These are phyloP conservation scores for Coemansia sp. DNA, from an alignment of 192 early-diverging fungal genomes.

Conservation along the genomic window DNA sequence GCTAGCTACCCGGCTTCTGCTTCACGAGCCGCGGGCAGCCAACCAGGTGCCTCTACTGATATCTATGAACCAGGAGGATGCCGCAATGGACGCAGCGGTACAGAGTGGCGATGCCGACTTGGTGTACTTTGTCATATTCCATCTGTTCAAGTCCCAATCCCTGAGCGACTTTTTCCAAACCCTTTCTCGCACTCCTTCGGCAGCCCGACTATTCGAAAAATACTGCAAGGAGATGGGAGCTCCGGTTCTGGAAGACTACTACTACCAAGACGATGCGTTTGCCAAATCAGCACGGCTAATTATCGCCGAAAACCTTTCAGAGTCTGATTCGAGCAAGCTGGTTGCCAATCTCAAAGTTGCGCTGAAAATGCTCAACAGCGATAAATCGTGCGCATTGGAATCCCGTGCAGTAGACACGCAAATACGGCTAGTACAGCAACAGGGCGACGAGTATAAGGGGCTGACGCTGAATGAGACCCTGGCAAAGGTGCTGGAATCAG, in stretches of 20 bases:
- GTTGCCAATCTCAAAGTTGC: slow-evolving; percentile 72
- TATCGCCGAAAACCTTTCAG: slow-evolving; percentile 39
- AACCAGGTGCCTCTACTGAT: slow-evolving; percentile 94
- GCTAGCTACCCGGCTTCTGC: slow-evolving; percentile 77
- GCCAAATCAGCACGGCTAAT: slow-evolving; percentile 62
- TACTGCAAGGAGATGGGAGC: slow-evolving; percentile 76
- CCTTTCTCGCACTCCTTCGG: slow-evolving; percentile 76
- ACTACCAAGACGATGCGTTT: slow-evolving; percentile 89
- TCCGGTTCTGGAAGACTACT: slow-evolving; percentile 86
- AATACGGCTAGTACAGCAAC: slow-evolving; percentile 71
- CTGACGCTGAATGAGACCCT: slow-evolving; percentile 84
- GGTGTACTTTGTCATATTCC: slow-evolving; percentile 89
- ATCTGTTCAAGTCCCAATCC: slow-evolving; percentile 80
- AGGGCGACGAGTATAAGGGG: slow-evolving; percentile 66
- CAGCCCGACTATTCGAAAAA: slow-evolving; percentile 78
- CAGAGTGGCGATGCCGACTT: slow-evolving; percentile 95
- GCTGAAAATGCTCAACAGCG: slow-evolving; percentile 69
- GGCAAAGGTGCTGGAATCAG: slow-evolving; percentile 70
- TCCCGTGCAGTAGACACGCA: slow-evolving; percentile 57
- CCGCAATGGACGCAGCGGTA: slow-evolving; percentile 86
- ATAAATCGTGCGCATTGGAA: slow-evolving; percentile 70
- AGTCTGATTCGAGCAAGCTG: slow-evolving; percentile 54
- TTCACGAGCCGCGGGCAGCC: slow-evolving; percentile 90
- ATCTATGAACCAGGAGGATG: slow-evolving; percentile 86
- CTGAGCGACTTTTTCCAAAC: slow-evolving; percentile 89